Evolutionary conservation across 371 early-diverging fungal genomes (phyloP).

Genomic region (Lichtheimia corymbifera): DNA sequence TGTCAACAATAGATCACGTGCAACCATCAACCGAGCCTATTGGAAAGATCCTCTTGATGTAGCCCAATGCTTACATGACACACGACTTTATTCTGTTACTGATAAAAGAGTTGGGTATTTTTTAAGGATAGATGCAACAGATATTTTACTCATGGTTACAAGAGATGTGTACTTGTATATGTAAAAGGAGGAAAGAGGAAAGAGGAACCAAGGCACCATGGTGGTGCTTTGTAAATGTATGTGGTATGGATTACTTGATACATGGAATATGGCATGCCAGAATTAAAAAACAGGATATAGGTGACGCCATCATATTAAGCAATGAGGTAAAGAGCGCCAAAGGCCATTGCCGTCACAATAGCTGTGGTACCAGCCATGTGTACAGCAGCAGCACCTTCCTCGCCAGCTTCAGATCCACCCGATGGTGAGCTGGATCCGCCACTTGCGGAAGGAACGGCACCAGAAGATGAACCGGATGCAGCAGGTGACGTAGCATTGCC

Average conservation of each 20-base stretch:
- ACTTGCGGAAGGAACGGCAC: constrained; percentile 3
- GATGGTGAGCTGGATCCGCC: not conserved
- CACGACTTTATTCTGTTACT: not conserved
- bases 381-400: not conserved
- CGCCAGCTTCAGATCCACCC: not conserved
- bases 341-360: not conserved
- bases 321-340: not conserved
- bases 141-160: no score
- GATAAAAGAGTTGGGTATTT: not conserved
- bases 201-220: not conserved
- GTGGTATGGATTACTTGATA: constrained; percentile 9
- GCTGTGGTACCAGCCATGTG: not conserved
- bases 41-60: no score
- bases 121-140: not conserved
- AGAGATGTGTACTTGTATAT: no score
- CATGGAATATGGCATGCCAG: constrained; percentile 1
- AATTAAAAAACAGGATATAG: no score
- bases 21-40: no score
- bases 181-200: no score
- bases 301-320: not conserved
- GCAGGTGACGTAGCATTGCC: constrained; percentile 16
- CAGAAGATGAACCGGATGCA: constrained; percentile 22
- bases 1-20: no score
- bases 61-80: not conserved
- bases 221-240: not conserved